Percentiles rank a stretch among this genome's conserved stretches.
Evolutionary conservation across 495 filamentous ascomycete genomes (phyloP).

Genomic region (Talaromyces adpressus): DNA sequence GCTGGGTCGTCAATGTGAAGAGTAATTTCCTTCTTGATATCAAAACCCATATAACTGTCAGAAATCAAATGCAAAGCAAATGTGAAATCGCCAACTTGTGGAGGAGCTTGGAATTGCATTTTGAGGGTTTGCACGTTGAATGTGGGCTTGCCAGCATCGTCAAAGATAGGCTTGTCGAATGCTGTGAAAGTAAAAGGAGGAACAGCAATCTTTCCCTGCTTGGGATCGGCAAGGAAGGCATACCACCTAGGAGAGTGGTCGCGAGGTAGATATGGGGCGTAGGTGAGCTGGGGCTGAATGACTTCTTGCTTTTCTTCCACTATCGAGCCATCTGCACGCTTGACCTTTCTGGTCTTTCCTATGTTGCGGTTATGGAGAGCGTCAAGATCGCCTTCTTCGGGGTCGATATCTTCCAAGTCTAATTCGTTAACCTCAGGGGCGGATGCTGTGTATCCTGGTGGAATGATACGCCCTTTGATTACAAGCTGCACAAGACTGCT

Average conservation of each 20-base stretch:
- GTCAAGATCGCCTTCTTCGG: slow-evolving; percentile 86
- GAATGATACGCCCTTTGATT: slow-evolving; percentile 89
- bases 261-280: slow-evolving; percentile 81
- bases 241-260: slow-evolving; percentile 89
- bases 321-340: slow-evolving; percentile 49
- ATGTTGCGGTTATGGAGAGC: slow-evolving; percentile 75
- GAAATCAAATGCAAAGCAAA: slow-evolving; percentile 90
- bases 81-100: slow-evolving; percentile 82
- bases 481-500: slow-evolving; percentile 89
- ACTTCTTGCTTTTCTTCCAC: slow-evolving; percentile 43
- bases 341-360: slow-evolving; percentile 49
- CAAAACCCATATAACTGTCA: slow-evolving; percentile 90
- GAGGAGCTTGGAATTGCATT: slow-evolving; percentile 94
- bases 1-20: slow-evolving; percentile 83
- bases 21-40: slow-evolving; percentile 80
- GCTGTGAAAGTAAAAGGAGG: slow-evolving; percentile 86
- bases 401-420: slow-evolving; percentile 86
- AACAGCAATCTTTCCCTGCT: slow-evolving; percentile 90
- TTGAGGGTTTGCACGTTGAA: slow-evolving; percentile 92
- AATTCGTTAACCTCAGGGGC: slow-evolving; percentile 65
- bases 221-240: slow-evolving; percentile 86
- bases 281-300: slow-evolving; percentile 72
- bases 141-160: slow-evolving; percentile 67
- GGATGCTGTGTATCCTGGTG: slow-evolving; percentile 62
- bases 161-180: slow-evolving; percentile 81